Conservation (phyloP, 2,329 filamentous ascomycete species). For the Lachnellula willkommii region DNA sequence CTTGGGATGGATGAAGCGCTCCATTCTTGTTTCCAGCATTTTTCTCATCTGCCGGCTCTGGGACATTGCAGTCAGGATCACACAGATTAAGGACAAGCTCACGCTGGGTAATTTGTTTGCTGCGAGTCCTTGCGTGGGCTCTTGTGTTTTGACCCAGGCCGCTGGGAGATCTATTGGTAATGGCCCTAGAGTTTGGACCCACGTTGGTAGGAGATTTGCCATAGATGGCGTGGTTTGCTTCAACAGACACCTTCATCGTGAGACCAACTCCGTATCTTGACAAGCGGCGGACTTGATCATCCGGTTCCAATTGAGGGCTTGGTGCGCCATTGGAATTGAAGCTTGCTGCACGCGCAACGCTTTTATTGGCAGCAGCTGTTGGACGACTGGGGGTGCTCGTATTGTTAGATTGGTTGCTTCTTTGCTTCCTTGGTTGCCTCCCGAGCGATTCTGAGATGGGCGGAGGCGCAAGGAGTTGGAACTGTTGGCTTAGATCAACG, state of each 20-base stretch:
- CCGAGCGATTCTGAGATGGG: too few relatives aligned
- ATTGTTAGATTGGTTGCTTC: not conserved
- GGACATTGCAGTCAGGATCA: not conserved
- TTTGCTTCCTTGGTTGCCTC: too few relatives aligned
- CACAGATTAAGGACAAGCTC: not conserved
- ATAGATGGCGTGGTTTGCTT: not conserved
- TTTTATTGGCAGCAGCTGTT: not conserved
- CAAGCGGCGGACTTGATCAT: not conserved
- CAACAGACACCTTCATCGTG: not conserved
- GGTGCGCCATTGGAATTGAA: not conserved
- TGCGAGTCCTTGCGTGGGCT: not conserved
- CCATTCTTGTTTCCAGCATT: slow-evolving; percentile 3
- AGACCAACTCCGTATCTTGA: not conserved
- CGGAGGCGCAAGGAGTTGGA: not conserved
- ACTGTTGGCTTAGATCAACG: not conserved
- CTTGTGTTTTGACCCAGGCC: not conserved
- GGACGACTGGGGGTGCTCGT: not conserved
- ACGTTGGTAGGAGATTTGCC: not conserved
- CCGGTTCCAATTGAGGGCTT: not conserved
- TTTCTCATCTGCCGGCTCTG: slow-evolving; percentile 4
- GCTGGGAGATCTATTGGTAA: too few relatives aligned
- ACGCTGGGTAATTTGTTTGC: not conserved
- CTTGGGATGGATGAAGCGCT: not conserved
- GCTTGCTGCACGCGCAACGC: not conserved
- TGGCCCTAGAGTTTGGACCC: too few relatives aligned